phyloP scores from a whole-genome alignment of 2,329 filamentous ascomycete genomes.

The Leptographium wingfieldii region DNA sequence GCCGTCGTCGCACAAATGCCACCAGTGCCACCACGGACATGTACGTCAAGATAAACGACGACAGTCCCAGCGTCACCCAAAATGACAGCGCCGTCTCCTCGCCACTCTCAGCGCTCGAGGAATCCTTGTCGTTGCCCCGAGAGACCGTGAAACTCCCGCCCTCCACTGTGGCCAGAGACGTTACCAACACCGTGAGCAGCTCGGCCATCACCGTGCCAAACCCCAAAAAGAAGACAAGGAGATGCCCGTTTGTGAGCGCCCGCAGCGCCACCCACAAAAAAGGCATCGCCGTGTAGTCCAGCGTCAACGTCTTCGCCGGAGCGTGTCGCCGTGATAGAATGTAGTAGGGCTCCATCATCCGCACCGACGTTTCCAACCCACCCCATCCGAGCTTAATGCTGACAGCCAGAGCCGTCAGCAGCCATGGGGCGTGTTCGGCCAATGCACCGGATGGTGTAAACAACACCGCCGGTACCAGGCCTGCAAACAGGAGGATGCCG shows the following conservation, averaged over 20 bases:
- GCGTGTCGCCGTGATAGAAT: constrained; percentile 55
- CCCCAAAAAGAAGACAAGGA: constrained; percentile 54
- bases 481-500: constrained; percentile 42
- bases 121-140: no score
- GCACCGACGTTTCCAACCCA: constrained; percentile 54
- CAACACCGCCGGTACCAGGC: constrained; percentile 47
- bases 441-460: constrained; percentile 43
- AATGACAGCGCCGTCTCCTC: constrained; percentile 53
- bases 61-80: constrained; percentile 49
- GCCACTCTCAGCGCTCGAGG: constrained; percentile 33
- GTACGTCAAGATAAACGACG: constrained; percentile 52
- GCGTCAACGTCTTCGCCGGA: constrained; percentile 49
- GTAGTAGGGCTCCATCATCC: constrained; percentile 65
- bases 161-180: constrained; percentile 51
- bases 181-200: constrained; percentile 56
- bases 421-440: constrained; percentile 50
- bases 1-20: constrained; percentile 49
- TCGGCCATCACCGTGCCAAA: constrained; percentile 62
- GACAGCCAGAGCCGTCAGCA: constrained; percentile 53
- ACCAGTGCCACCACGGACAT: constrained; percentile 45
- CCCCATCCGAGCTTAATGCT: constrained; percentile 56
- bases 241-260: constrained; percentile 50
- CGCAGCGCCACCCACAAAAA: constrained; percentile 52
- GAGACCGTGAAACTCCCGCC: constrained; percentile 40
- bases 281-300: constrained; percentile 62